Conservation (phyloP, 768 basidiomycete genomes). For the Suillus weaverae region DNA sequence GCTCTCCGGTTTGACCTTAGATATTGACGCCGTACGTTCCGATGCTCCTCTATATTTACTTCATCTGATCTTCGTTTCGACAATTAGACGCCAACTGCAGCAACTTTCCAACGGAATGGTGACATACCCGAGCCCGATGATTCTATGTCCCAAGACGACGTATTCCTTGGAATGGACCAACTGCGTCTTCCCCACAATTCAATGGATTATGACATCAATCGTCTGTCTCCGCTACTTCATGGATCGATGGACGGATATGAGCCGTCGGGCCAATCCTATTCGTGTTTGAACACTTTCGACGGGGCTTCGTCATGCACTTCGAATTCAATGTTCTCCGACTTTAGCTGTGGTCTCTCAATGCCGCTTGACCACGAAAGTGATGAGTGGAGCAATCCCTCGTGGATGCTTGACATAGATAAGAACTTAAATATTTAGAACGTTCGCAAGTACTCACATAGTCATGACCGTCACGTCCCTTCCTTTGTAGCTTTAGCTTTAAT, state of each 20-base stretch:
- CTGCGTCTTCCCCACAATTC: neutral
- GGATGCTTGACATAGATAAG: neutral
- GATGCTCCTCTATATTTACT: neutral
- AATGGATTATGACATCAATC: neutral
- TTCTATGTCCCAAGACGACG: neutral
- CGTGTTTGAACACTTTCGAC: neutral
- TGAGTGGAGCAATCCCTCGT: neutral
- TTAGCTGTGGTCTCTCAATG: neutral
- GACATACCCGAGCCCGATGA: neutral
- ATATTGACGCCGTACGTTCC: constrained; percentile 31
- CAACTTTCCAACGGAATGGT: constrained; percentile 17
- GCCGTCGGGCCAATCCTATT: neutral
- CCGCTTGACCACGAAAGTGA: neutral
- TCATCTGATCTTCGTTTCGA: constrained; percentile 5
- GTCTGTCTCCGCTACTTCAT: neutral
- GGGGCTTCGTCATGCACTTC: neutral
- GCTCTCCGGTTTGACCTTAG: constrained; percentile 23
- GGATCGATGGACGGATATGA: neutral
- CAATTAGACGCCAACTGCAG: constrained; percentile 28
- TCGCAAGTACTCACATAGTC: neutral
- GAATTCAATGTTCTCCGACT: neutral
- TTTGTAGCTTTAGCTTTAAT: neutral
- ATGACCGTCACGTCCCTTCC: neutral
- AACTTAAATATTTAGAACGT: neutral
- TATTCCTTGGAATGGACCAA: constrained; percentile 8